Evolutionary conservation across 805 yeast genomes (phyloP).

Genomic region (Torulaspora maleeae): DNA sequence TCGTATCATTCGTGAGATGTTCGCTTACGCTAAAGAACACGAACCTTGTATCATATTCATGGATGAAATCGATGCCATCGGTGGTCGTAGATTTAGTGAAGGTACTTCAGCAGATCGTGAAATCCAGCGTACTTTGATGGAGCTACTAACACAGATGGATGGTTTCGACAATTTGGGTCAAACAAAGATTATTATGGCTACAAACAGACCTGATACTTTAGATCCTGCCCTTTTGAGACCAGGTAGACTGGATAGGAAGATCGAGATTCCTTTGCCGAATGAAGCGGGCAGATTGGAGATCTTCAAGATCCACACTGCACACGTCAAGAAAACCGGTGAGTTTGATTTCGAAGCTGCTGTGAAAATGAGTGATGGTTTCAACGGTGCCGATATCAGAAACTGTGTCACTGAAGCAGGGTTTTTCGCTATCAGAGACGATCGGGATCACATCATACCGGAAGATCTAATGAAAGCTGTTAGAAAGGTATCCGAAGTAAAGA

Average conservation of each 20-base stretch:
- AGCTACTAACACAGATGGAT: constrained; percentile 94
- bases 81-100: constrained; percentile 95
- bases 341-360: constrained; percentile 96
- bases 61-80: constrained; percentile 99
- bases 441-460: constrained; percentile 88
- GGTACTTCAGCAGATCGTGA: constrained; percentile 99
- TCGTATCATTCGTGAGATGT: constrained; percentile 94
- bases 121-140: constrained; percentile 97
- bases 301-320: constrained; percentile 85
- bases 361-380: constrained; percentile 98
- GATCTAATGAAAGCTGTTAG: constrained; percentile 98
- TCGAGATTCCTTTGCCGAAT: constrained; percentile 92
- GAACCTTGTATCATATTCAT: constrained; percentile 97
- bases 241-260: constrained; percentile 93
- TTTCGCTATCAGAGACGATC: constrained; percentile 95
- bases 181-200: constrained; percentile 97
- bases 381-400: constrained; percentile 97
- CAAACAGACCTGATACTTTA: constrained; percentile 97
- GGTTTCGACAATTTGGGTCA: constrained; percentile 96
- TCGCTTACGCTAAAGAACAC: constrained; percentile 94
- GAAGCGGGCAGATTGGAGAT: constrained; percentile 93
- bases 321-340: constrained; percentile 86
- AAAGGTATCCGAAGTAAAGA: constrained; percentile 94
- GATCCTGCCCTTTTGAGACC: constrained; percentile 97
- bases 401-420: constrained; percentile 98